Percentiles rank a stretch among this genome's conserved stretches.
phyloP scores from a whole-genome alignment of 2,329 filamentous ascomycete species.

The Talaromyces sp. region DNA sequence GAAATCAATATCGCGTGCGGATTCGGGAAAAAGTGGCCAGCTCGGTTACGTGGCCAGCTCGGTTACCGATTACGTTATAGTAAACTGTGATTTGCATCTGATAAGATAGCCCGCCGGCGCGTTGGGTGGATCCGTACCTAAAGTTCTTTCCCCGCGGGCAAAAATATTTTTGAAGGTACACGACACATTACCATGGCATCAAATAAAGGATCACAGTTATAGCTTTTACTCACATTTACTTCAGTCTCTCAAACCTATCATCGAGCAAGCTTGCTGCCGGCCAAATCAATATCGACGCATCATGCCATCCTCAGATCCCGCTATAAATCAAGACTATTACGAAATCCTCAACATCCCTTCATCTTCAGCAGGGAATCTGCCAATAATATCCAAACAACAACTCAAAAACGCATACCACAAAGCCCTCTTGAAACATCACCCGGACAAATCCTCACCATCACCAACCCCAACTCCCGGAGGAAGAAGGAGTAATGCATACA shows the following conservation, averaged over 20 bases:
- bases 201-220: too few species aligned
- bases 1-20: too few species aligned
- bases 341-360: slow-evolving; percentile 42
- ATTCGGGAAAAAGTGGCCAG: too few species aligned
- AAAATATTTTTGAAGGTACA: neutral
- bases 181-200: neutral
- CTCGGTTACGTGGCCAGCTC: too few species aligned
- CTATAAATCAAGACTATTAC: slow-evolving; percentile 30
- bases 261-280: neutral
- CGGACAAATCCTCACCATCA: slow-evolving; percentile 49
- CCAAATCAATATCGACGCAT: neutral
- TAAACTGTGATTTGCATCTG: neutral
- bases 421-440: slow-evolving; percentile 58
- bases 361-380: slow-evolving; percentile 19
- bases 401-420: slow-evolving; percentile 58
- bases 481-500: neutral
- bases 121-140: slow-evolving; percentile 2
- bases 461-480: neutral
- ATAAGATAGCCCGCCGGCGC: slow-evolving; percentile 1
- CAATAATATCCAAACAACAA: slow-evolving; percentile 39
- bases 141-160: slow-evolving; percentile 13
- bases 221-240: too few species aligned
- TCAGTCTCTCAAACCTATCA: too few species aligned
- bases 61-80: too few species aligned
- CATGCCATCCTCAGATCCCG: neutral